Conservation (phyloP, 108 stramenopile genomes). For the Fragilariopsis cylindrus region DNA sequence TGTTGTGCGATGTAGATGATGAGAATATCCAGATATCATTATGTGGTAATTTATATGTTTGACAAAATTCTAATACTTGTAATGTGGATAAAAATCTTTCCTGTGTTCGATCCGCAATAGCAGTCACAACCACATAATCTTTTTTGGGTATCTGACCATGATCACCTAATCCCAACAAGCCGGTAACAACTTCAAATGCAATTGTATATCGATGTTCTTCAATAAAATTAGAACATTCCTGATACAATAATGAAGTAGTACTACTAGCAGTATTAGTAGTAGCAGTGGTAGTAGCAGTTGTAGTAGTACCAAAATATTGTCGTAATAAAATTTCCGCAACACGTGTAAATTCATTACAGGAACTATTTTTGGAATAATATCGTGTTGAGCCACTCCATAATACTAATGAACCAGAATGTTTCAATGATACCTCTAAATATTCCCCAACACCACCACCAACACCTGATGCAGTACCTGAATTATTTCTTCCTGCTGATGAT, state of each 20-base stretch:
- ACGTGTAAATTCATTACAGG: conserved; percentile 58
- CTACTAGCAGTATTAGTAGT: conserved; percentile 1
- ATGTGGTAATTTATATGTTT: conserved; percentile 76
- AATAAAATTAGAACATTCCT: conserved; percentile 66
- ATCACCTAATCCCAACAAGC: conserved; percentile 62
- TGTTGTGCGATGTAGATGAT: conserved; percentile 3
- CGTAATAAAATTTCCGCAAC: conserved; percentile 76
- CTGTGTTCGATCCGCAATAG: conserved; percentile 61
- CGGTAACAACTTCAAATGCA: conserved; percentile 79
- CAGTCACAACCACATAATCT: conserved; percentile 78
- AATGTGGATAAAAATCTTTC: conserved; percentile 65
- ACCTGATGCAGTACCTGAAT: conserved; percentile 54
- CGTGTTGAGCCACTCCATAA: conserved; percentile 82
- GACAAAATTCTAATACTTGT: conserved; percentile 66
- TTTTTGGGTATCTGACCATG: conserved; percentile 73
- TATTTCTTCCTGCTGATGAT: not conserved
- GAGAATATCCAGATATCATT: conserved; percentile 80
- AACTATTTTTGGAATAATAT: conserved; percentile 84
- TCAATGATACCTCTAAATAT: conserved; percentile 82
- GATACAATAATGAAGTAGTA: conserved; percentile 26
- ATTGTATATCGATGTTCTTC: conserved; percentile 57
- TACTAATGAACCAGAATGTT: conserved; percentile 88
- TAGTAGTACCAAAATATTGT: conserved; percentile 55
- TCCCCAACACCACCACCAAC: conserved; percentile 38
- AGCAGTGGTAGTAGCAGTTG: not conserved